These are phyloP conservation scores for Alnus rubra DNA, from an alignment of 306 rosid genomes.

Conservation along the genomic window DNA sequence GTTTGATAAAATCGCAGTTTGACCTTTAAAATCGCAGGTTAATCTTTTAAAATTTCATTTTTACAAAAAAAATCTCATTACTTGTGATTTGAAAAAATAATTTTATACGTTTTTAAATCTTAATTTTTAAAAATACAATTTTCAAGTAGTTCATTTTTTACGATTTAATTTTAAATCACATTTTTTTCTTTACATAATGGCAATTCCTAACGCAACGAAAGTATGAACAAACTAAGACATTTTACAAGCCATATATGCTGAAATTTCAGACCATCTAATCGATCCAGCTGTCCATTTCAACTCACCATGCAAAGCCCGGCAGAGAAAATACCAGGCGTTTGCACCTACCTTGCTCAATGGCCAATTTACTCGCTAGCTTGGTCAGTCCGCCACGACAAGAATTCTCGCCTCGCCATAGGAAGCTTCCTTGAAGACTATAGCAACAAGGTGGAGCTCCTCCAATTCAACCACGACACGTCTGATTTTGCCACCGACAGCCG, in stretches of 20 bases:
- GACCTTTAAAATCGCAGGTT: too few species aligned
- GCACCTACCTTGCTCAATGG: constrained; percentile 57
- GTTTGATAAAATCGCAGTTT: too few species aligned
- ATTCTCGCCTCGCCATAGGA: constrained; percentile 54
- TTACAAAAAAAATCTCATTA: too few species aligned
- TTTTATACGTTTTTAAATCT: too few species aligned
- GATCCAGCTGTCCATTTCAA: neutral
- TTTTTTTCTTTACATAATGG: too few species aligned
- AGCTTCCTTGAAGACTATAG: constrained; percentile 57
- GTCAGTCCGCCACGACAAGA: constrained; percentile 57
- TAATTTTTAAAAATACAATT: too few species aligned
- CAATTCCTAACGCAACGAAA: too few species aligned
- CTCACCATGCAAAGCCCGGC: constrained; percentile 39
- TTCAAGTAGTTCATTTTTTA: too few species aligned
- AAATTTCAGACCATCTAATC: neutral
- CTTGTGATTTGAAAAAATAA: too few species aligned
- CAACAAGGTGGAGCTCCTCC: constrained; percentile 68
- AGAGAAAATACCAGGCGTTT: constrained; percentile 43
- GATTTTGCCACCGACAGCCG: constrained; percentile 49
- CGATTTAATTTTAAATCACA: too few species aligned
- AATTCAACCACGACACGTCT: constrained; percentile 44
- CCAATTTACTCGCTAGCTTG: constrained; percentile 57
- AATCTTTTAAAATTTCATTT: too few species aligned
- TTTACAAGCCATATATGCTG: neutral
- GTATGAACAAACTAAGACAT: too few species aligned